A percentile compares a stretch with the other conserved stretches of the same genome.
phyloP scores from a whole-genome alignment of 129 eudicot genomes.

The Silybum marianum region DNA sequence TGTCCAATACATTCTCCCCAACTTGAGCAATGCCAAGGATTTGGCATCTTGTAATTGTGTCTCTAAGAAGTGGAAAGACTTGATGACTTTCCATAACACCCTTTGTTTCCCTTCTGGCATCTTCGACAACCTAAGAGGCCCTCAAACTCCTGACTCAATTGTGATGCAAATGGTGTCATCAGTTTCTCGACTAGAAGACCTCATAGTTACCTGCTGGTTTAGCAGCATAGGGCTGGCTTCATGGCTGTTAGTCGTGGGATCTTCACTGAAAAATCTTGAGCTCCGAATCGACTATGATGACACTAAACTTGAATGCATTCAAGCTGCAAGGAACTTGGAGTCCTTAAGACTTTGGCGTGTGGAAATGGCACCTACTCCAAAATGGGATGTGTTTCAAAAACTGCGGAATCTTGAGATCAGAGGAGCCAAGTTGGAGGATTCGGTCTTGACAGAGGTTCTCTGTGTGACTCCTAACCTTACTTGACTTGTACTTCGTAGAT shows the following conservation, averaged over 20 bases:
- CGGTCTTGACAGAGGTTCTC: slow-evolving; percentile 61
- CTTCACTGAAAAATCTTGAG: slow-evolving; percentile 63
- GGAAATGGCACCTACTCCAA: slow-evolving; percentile 57
- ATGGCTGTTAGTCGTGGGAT: slow-evolving; percentile 54
- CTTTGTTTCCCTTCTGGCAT: slow-evolving; percentile 80
- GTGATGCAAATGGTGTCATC: slow-evolving; percentile 53
- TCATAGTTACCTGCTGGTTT: slow-evolving; percentile 87
- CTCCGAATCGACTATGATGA: slow-evolving; percentile 65
- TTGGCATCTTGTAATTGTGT: slow-evolving; percentile 80
- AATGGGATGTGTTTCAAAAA: slow-evolving; percentile 67
- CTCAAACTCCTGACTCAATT: slow-evolving; percentile 55
- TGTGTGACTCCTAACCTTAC: slow-evolving; percentile 69
- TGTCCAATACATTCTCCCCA: slow-evolving; percentile 63
- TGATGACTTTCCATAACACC: slow-evolving; percentile 59
- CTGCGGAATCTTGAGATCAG: slow-evolving; percentile 81
- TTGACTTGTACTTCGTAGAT: slow-evolving; percentile 36
- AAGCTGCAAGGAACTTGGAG: slow-evolving; percentile 69
- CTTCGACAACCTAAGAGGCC: slow-evolving; percentile 52
- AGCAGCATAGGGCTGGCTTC: slow-evolving; percentile 58
- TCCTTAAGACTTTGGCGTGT: slow-evolving; percentile 83
- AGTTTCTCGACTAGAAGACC: slow-evolving; percentile 55
- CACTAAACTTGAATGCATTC: slow-evolving; percentile 69
- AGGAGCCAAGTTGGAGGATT: slow-evolving; percentile 69
- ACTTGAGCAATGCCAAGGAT: slow-evolving; percentile 63
- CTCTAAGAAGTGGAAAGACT: slow-evolving; percentile 79